These are phyloP conservation scores for Ophiocytium majus DNA, from an alignment of 352 stramenopile species.

Conservation along the genomic window DNA sequence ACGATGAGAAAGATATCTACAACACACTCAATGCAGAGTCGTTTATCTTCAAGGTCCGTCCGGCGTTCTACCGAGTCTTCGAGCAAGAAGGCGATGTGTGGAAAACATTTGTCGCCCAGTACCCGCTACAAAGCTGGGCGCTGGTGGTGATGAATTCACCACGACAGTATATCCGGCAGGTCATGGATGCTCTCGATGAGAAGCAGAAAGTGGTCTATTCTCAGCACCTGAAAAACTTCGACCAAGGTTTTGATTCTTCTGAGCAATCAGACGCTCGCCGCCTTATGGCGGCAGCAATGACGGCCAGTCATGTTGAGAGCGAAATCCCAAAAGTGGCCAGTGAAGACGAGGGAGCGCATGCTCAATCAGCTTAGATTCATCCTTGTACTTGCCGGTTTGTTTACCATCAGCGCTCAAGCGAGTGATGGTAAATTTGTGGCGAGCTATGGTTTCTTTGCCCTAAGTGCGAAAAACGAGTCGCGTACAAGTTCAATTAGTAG, in stretches of 20 bases:
- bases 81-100: background rate
- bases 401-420: too few species aligned
- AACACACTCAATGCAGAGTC: background rate
- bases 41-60: slow-evolving; percentile 7
- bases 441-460: background rate
- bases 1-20: slow-evolving; percentile 16
- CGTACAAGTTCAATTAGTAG: background rate
- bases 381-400: background rate
- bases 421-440: background rate
- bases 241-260: background rate
- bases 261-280: background rate
- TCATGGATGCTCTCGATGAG: background rate
- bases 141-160: slow-evolving; percentile 3
- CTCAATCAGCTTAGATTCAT: slow-evolving; percentile 6
- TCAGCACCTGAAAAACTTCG: background rate
- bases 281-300: background rate
- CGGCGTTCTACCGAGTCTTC: slow-evolving; percentile 5
- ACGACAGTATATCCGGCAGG: background rate
- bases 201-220: background rate
- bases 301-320: background rate
- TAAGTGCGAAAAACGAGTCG: background rate
- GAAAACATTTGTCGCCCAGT: slow-evolving; percentile 9
- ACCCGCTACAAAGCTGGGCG: background rate
- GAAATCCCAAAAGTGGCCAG: background rate
- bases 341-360: background rate